phyloP scores from a whole-genome alignment of 1,139 yeast genomes.

The Geotrichum europaeum region DNA sequence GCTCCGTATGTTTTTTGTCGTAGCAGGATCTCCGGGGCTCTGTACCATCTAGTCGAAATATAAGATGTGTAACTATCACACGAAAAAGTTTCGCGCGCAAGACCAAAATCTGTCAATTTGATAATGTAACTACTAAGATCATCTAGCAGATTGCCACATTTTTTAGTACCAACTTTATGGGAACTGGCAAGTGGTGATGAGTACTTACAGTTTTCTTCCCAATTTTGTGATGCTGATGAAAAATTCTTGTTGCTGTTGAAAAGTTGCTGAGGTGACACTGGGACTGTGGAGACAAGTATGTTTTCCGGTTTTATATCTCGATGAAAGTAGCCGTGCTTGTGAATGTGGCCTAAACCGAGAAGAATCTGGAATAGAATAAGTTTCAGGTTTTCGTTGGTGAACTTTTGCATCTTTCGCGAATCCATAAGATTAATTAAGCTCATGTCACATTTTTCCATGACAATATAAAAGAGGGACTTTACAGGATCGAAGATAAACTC shows the following conservation, averaged over 20 bases:
- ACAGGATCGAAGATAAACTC: constrained; percentile 70
- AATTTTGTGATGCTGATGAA: not conserved
- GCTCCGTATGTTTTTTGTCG: constrained; percentile 59
- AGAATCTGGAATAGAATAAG: constrained; percentile 64
- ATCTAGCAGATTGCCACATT: constrained; percentile 32
- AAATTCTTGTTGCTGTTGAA: not conserved
- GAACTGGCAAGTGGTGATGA: not conserved
- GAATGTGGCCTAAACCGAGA: constrained; percentile 77
- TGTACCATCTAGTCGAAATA: constrained; percentile 92
- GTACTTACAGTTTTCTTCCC: not conserved
- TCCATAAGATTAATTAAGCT: constrained; percentile 55
- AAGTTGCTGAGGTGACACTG: constrained; percentile 6
- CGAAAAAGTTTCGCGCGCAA: constrained; percentile 61
- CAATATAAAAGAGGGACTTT: constrained; percentile 59
- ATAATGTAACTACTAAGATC: constrained; percentile 45
- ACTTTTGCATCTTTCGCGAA: constrained; percentile 42
- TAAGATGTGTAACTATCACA: constrained; percentile 57
- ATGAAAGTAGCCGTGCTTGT: constrained; percentile 66
- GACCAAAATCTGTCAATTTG: constrained; percentile 88
- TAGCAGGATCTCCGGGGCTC: constrained; percentile 86
- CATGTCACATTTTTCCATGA: constrained; percentile 85
- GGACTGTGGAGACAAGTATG: constrained; percentile 50
- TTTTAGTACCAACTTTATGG: not conserved
- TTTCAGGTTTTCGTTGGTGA: constrained; percentile 54
- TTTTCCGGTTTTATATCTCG: constrained; percentile 94